Evolutionary conservation across 768 basidiomycete species (phyloP).

Genomic region (Lactarius hengduanensis): DNA sequence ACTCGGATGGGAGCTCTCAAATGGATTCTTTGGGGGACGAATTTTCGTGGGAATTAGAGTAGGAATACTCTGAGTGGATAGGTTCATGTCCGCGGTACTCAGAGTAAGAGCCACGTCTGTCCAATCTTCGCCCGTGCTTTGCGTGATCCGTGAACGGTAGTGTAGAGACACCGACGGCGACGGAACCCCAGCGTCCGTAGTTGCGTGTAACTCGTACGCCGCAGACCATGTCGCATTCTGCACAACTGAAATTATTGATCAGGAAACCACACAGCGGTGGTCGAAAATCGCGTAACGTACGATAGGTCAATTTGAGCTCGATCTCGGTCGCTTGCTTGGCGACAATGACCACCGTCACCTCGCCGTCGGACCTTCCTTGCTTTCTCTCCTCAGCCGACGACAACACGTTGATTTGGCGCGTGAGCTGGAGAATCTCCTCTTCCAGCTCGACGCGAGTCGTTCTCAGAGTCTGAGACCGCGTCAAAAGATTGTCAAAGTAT

Average conservation of each 20-base stretch:
- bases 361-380: conserved; percentile 33
- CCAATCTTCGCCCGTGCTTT: conserved; percentile 65
- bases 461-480: conserved; percentile 39
- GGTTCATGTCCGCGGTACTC: conserved; percentile 47
- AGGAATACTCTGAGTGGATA: conserved; percentile 39
- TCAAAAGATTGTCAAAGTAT: conserved; percentile 45
- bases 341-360: conserved; percentile 46
- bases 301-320: conserved; percentile 52
- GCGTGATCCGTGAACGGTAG: conserved; percentile 53
- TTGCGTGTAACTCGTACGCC: conserved; percentile 58
- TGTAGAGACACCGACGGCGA: conserved; percentile 47
- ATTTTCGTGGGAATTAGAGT: conserved; percentile 21
- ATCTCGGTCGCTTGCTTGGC: conserved; percentile 39
- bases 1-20: neutral
- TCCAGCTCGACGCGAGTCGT: conserved; percentile 38
- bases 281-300: conserved; percentile 35
- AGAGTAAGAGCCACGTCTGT: conserved; percentile 47
- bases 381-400: conserved; percentile 36
- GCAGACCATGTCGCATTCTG: conserved; percentile 50
- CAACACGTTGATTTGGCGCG: conserved; percentile 43
- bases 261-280: neutral
- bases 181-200: conserved; percentile 42
- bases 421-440: conserved; percentile 38
- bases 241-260: conserved; percentile 42
- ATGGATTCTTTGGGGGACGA: neutral